phyloP scores from a whole-genome alignment of 2,329 filamentous ascomycete species.

The Pseudocercospora fijiensis region DNA sequence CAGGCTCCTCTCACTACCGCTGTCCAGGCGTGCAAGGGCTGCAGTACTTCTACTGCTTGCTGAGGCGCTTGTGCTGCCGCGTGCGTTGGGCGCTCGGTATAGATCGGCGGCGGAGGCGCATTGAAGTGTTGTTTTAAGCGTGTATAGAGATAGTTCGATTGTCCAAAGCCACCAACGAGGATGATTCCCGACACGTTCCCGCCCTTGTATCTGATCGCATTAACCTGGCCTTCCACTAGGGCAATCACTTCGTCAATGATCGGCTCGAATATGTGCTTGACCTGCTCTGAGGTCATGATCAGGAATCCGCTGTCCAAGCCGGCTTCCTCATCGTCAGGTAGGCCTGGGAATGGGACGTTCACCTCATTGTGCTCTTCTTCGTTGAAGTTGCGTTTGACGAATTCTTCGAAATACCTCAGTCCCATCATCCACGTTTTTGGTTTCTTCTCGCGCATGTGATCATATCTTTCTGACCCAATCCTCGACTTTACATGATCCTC shows the following conservation, averaged over 20 bases:
- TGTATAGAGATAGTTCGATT: constrained; percentile 68
- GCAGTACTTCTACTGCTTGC: constrained; percentile 72
- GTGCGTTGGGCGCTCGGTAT: constrained; percentile 70
- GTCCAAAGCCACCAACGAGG: constrained; percentile 77
- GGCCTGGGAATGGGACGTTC: constrained; percentile 73
- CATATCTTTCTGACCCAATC: constrained; percentile 64
- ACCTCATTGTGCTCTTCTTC: constrained; percentile 66
- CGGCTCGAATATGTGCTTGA: constrained; percentile 62
- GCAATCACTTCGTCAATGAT: constrained; percentile 65
- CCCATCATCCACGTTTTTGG: constrained; percentile 73
- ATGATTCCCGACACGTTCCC: constrained; percentile 64
- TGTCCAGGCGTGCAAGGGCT: constrained; percentile 79
- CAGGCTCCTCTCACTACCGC: constrained; percentile 77
- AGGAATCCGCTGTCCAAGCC: constrained; percentile 75
- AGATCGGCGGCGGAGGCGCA: constrained; percentile 52
- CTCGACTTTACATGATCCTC: constrained; percentile 71
- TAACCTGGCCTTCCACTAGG: constrained; percentile 52
- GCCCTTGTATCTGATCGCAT: constrained; percentile 41
- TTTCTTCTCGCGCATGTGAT: constrained; percentile 75
- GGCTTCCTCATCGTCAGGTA: constrained; percentile 72
- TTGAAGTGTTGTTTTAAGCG: constrained; percentile 67
- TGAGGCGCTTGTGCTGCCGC: constrained; percentile 42
- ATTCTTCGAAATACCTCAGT: constrained; percentile 77
- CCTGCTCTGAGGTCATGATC: constrained; percentile 69
- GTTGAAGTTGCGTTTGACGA: constrained; percentile 80